Base-by-base conservation (phyloP, 2,329 filamentous ascomycete species). In the Exophiala spinifera region DNA sequence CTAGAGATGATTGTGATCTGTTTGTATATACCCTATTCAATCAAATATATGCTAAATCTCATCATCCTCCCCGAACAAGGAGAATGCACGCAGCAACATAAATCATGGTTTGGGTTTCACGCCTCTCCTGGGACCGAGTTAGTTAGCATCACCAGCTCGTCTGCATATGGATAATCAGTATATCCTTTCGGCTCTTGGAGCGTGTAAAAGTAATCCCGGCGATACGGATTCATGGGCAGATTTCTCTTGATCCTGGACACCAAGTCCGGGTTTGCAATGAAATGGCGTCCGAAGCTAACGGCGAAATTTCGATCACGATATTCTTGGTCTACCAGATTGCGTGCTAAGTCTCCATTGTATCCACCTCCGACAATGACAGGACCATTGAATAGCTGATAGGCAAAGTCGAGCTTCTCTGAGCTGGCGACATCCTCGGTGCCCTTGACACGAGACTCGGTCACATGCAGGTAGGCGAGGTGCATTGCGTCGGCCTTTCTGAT, bases 401-500 rank as follows among this genome's bases (percentile, higher is more conserved):
- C 65, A 61, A 75, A 76, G 21, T 77, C 70, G 52, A 79, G 63
- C 51, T 70, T 67, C 11, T 69, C 66, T 3, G 69, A 62, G 1
- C 65, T 58, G 3, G 70, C 66, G 1, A 66, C 36, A 36, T 50
- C 40, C 4, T 23, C 25, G 17, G 17, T 11, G 14, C 56, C 52
- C 7, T 55, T 36, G 49, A 83, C 68, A 0, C 81, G 76, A 0
- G 81, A 76, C 64, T 87, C 82, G 10, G 87, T 70, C 0, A 86
- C 50, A 65, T 86, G 83, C 1, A 86, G 64, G 64, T 83, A 87
- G 0, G 82, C 79, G 11, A 88, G 70, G 1, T 78, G 74, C 1
- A 84, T 65, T 23, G 72, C 67, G 49, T 75, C 78, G 10, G 83
- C 69, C 40, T 78, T 74, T 31, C 69, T 63, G 40, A 83, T 74